Base-by-base conservation (phyloP, 164 flowering plant genomes). In the Piper betle region DNA sequence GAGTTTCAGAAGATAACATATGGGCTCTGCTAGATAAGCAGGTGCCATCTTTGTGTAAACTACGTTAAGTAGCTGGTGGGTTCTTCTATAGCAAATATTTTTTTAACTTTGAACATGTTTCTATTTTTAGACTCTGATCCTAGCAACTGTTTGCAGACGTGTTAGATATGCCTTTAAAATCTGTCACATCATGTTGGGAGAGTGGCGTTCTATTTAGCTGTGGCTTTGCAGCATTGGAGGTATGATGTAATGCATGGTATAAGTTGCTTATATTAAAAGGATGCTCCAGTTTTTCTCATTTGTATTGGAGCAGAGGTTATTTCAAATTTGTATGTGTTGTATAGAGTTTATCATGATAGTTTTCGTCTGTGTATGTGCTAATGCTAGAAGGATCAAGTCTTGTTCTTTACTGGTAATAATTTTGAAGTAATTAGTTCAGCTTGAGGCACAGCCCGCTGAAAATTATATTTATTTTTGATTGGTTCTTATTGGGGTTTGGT, bases 161-260 rank as follows among this genome's bases (percentile, higher is more conserved):
- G 19, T 62, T 94, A 68, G 99, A 94, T 73, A 85, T 91, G 95
- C 89, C 97, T 58, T 62, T 94, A 39, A 86, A 73, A 72, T 84
- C 88, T 58, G 88, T 94, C 56, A 94, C 93, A 39, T 55, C 74
- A 52, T 70, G 83, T 48, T 94, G 97, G 97, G 96, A 91, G 78
- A 82, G 77, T 74, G 95, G 88, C 48, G 91, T 86, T 62, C 75
- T 94, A 54, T 56, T 73, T 63, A 76, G 66, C 53, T 81, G 85
- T 73, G 90, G 91, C 53, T 88, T 85, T 69, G 74, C 82, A 11
- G n/a, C 62, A 19, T 56, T 77, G 37, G 99, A 94, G 99, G 99
- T 93, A 89, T 69, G 72, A 37, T 46, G 4, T 54, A 18, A 25
- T 25, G 33, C 33, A 25, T 25, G 33, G 33, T 25, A 25, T 25